A percentile compares a stretch with the other conserved stretches of the same genome.
phyloP scores from a whole-genome alignment of 306 rosid genomes.

The Pyrus bretschneideri region DNA sequence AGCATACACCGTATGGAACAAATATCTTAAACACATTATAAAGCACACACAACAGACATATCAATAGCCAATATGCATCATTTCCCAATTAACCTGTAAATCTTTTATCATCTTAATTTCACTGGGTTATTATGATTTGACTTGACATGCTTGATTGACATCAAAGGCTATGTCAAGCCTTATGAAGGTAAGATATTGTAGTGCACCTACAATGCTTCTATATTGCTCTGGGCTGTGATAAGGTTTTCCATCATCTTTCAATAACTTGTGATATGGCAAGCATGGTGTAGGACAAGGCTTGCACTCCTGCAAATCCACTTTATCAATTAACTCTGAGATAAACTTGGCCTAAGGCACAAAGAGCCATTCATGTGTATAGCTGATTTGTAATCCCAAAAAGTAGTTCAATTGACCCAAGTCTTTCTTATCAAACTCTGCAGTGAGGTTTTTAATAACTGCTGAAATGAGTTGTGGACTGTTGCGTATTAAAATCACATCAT shows the following conservation, averaged over 20 bases:
- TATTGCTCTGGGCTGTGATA: background rate
- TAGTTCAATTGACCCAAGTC: background rate
- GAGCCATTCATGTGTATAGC: accelerated
- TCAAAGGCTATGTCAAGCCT: too few species aligned
- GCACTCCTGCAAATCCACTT: background rate
- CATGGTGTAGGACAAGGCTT: accelerated
- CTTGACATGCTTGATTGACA: background rate
- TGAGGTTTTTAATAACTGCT: too few species aligned
- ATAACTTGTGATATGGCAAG: background rate
- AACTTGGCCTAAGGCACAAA: background rate
- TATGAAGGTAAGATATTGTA: background rate
- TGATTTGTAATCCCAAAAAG: background rate
- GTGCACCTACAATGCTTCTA: background rate
- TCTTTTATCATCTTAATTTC: too few species aligned
- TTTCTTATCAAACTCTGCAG: too few species aligned
- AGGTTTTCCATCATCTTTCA: background rate
- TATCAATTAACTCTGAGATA: background rate
- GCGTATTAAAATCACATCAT: too few species aligned
- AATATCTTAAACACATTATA: background rate
- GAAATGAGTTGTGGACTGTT: too few species aligned
- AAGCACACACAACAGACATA: background rate
- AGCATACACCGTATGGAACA: too few species aligned
- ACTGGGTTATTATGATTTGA: background rate
- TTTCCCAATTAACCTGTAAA: background rate
- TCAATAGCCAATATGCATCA: too few species aligned